Evolutionary conservation across 2,329 filamentous ascomycete genomes (phyloP).

Genomic region (Ophiostoma sp.): DNA sequence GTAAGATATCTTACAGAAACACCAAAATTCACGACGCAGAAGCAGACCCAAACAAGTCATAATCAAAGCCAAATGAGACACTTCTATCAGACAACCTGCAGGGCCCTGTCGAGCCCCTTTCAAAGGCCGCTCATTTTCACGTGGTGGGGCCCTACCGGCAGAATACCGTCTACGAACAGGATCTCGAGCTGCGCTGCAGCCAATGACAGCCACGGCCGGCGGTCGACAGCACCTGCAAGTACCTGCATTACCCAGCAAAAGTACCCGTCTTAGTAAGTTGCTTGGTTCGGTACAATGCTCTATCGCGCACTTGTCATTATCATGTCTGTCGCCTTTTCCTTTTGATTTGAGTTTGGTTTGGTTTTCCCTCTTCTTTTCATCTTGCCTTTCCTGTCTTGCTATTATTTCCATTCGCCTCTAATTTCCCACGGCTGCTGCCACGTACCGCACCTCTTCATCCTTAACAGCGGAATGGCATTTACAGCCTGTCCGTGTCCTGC

Average conservation of each 20-base stretch:
- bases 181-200: neutral
- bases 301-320: neutral
- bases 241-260: slow-evolving; percentile 5
- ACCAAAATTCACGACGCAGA: neutral
- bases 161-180: neutral
- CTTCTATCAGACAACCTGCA: slow-evolving; percentile 1
- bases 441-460: too few relatives aligned
- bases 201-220: neutral
- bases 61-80: slow-evolving; percentile 2
- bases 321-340: neutral
- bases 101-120: neutral
- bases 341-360: neutral
- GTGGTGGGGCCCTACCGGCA: neutral
- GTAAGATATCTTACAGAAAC: neutral
- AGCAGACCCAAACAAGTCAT: neutral
- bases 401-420: too few relatives aligned
- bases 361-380: neutral
- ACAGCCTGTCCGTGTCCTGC: neutral
- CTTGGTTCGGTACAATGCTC: neutral
- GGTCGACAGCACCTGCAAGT: slow-evolving; percentile 1
- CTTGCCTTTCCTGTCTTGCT: neutral
- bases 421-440: too few relatives aligned
- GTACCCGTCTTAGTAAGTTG: slow-evolving; percentile 10
- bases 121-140: neutral
- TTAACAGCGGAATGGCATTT: neutral